A percentile compares a stretch with the other conserved stretches of the same genome.
These are phyloP conservation scores for Candolleomyces aberdarensis DNA, from an alignment of 768 basidiomycete genomes.

Conservation along the genomic window DNA sequence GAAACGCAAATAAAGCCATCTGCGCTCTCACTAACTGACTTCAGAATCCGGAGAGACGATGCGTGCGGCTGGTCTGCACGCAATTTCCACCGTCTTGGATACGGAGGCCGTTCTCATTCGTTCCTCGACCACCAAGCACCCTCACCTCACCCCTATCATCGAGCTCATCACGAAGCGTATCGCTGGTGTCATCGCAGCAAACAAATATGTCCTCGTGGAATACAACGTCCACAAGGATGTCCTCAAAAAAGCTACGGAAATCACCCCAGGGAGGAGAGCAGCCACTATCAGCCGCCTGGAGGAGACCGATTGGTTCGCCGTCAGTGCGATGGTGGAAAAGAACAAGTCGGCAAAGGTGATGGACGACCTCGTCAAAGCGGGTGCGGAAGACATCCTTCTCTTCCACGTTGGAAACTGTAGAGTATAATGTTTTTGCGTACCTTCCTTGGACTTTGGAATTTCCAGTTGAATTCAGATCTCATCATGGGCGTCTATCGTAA, in stretches of 20 bases:
- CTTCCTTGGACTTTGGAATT: no score
- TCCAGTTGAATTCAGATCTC: no score
- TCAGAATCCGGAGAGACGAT: constrained; percentile 98
- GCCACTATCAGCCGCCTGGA: constrained; percentile 88
- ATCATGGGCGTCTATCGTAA: no score
- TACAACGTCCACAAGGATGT: constrained; percentile 81
- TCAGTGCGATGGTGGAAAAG: constrained; percentile 91
- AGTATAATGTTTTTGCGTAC: constrained; percentile 44
- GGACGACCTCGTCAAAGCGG: constrained; percentile 79
- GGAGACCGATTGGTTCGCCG: constrained; percentile 82
- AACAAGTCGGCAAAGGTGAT: constrained; percentile 76
- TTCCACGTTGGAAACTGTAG: constrained; percentile 93
- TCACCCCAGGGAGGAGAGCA: constrained; percentile 89
- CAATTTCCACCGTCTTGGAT: constrained; percentile 85
- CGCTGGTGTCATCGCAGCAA: constrained; percentile 86
- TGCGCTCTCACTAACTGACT: neutral
- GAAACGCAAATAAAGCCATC: neutral
- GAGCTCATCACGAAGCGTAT: constrained; percentile 82
- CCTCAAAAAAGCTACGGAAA: constrained; percentile 54
- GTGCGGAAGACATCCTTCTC: constrained; percentile 89
- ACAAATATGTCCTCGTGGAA: constrained; percentile 84
- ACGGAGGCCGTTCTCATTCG: constrained; percentile 91
- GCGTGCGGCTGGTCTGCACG: constrained; percentile 94
- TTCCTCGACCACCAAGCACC: constrained; percentile 61
- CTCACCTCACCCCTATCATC: constrained; percentile 64